Conservation (phyloP, 495 filamentous ascomycete genomes). For the Paragyromitra xinjiangensis region DNA sequence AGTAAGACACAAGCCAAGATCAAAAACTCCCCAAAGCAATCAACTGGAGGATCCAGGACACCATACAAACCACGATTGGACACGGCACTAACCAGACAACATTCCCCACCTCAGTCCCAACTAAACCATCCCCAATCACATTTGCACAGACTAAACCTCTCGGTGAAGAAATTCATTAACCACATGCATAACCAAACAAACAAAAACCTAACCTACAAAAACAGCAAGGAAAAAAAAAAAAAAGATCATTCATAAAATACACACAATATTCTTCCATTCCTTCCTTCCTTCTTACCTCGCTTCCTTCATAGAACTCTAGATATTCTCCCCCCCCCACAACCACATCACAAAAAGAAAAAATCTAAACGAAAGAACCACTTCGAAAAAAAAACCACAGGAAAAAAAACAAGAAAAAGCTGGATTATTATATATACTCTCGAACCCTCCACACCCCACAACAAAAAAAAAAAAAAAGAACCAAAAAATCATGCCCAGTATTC, state of each 20-base stretch:
- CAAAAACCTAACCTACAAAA: slow-evolving; percentile 13
- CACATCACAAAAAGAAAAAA: not conserved
- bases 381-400: slow-evolving; percentile 12
- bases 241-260: slow-evolving; percentile 20
- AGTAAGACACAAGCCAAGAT: too few relatives aligned
- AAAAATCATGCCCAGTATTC: slow-evolving; percentile 1
- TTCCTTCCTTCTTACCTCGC: not conserved
- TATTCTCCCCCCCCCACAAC: not conserved
- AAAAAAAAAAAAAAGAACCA: not conserved
- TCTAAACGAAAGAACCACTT: slow-evolving; percentile 31
- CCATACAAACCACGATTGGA: not conserved
- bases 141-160: not conserved
- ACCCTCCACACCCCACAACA: not conserved
- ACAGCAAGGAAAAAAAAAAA: not conserved
- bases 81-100: not conserved
- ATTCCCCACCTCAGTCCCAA: not conserved
- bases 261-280: not conserved
- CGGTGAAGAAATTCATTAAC: slow-evolving; percentile 23
- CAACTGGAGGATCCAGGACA: not conserved
- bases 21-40: too few relatives aligned
- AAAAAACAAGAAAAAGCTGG: slow-evolving; percentile 27
- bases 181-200: slow-evolving; percentile 25
- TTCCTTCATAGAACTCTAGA: not conserved
- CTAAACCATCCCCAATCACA: not conserved
- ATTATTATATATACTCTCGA: slow-evolving; percentile 51